Evolutionary conservation across 1,284 basidiomycete species (phyloP).

Genomic region (Phellinidium pouzarii): DNA sequence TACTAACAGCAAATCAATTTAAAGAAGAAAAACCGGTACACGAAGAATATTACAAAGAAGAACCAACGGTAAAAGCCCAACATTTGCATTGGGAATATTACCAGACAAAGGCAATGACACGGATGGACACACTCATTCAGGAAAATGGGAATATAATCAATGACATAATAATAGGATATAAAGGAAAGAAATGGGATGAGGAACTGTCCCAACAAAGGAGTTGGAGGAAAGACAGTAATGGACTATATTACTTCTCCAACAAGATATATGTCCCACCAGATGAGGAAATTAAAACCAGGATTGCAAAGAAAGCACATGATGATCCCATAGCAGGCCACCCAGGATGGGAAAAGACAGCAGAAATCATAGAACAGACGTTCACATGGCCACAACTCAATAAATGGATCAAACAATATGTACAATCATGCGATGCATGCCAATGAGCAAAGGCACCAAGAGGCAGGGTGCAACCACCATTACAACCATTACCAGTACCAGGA

Average conservation of each 20-base stretch:
- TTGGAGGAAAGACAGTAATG: no score
- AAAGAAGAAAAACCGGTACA: no score
- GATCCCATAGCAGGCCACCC: background rate
- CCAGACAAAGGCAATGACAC: no score
- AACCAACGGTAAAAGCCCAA: no score
- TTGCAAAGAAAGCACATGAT: background rate
- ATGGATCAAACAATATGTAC: background rate
- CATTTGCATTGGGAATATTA: no score
- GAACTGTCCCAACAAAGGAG: no score
- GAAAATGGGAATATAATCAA: no score
- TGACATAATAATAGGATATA: no score
- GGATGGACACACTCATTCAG: no score
- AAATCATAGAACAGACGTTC: background rate
- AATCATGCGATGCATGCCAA: background rate
- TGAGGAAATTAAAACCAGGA: background rate
- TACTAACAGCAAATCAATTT: background rate
- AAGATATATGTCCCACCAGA: background rate
- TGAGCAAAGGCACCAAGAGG: background rate
- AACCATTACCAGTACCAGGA: background rate
- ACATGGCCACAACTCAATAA: background rate
- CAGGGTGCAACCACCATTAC: background rate
- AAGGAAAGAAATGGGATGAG: no score
- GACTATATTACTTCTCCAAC: no score
- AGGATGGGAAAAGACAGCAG: background rate
- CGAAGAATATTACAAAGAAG: no score